Evolutionary conservation across 768 basidiomycete genomes (phyloP), one percentile per base, ranked within the genome.

Genomic region (Pleurotus ostreatus): DNA sequence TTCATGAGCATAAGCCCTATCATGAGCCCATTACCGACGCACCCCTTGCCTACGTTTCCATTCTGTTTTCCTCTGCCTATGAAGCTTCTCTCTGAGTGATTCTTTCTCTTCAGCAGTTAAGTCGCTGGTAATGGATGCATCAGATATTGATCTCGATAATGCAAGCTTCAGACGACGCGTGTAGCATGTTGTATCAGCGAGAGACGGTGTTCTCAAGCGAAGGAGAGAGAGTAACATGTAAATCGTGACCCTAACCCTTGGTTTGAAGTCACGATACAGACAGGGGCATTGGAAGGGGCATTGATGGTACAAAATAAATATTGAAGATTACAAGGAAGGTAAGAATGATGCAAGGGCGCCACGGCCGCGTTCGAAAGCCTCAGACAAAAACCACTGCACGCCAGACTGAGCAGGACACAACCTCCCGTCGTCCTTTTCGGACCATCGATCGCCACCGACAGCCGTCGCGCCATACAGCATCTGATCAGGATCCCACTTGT

Each of bases 31-130:
- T 37, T 20, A 20, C 7, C 13, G 20, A 63, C 86, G 62, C 51
- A 89, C 88, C 46, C 78, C 75, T 68, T 90, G 88, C 59, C 80
- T 78, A 55, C 89, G 78, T 67, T 89, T 91, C 79, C 88, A 89
- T 61, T 90, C 88, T 4, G 87, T 83, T 65, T 79, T 82, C 45
- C 82, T 74, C 59, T 77, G 76, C 22, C 82, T 16, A 30, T 46
- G 54, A 5, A 55, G 22, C 23, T 41, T 53, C 5, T n/a, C 39
- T 4, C 51, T 37, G 15, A 53, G 18, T 22, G 37, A 15, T 9
- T 41, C 38, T n/a, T 38, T 37, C 39, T 53, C 51, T 30, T 53
- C 51, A n/a, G 13, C 18, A 20, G 16, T 53, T 1, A 53, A n/a
- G 16, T 53, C 51, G 9, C n/a, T 41, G 4, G 51, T 53, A 12